These are phyloP conservation scores for Sutorius eximius DNA, from an alignment of 1,284 basidiomycete species.

Conservation along the genomic window DNA sequence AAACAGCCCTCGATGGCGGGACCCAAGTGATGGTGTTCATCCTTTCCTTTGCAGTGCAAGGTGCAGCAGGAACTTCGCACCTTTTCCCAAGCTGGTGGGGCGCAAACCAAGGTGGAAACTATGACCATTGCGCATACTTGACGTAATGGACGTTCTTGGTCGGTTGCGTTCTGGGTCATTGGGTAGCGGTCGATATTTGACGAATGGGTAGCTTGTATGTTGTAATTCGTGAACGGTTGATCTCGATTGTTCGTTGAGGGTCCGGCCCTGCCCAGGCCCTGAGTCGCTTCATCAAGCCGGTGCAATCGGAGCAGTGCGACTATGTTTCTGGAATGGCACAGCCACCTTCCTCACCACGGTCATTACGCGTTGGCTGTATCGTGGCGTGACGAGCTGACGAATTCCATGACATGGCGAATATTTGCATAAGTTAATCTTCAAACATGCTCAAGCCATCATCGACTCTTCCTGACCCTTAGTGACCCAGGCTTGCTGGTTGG, in stretches of 20 bases:
- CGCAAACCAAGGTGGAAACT: conserved; percentile 43
- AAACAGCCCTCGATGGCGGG: conserved; percentile 55
- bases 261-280: too few relatives aligned
- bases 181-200: background rate
- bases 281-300: background rate
- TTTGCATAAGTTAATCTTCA: background rate
- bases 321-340: background rate
- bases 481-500: background rate
- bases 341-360: conserved; percentile 6
- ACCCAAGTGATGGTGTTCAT: conserved; percentile 71
- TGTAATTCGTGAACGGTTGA: background rate
- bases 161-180: background rate
- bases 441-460: background rate
- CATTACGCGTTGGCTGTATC: background rate
- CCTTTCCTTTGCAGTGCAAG: conserved; percentile 71
- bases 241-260: too few relatives aligned
- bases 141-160: conserved; percentile 6
- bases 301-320: background rate
- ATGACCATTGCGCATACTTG: conserved; percentile 24
- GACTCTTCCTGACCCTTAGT: background rate
- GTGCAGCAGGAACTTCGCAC: conserved; percentile 55
- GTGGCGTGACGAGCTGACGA: background rate
- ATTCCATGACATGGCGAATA: background rate
- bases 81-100: conserved; percentile 66
- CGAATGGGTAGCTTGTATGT: background rate